Conservation (phyloP, 208 protist genomes). For the Acanthamoeba castellanii region DNA sequence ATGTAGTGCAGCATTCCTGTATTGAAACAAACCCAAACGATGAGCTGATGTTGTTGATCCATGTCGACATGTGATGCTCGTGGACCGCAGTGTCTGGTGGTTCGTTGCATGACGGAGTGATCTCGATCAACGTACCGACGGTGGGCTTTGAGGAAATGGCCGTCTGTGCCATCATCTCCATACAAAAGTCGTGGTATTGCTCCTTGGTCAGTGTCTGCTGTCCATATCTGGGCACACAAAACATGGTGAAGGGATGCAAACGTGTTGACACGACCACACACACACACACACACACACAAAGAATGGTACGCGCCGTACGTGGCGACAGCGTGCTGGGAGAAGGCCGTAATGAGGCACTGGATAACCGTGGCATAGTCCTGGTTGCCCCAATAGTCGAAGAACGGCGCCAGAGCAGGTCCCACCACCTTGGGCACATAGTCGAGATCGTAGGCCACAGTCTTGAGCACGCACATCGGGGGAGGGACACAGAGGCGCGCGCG, state of each 20-base stretch:
- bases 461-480: not conserved
- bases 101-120: not conserved
- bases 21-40: not conserved
- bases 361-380: slow-evolving; percentile 58
- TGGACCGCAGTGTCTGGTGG: not conserved
- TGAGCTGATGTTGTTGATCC: not conserved
- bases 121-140: not conserved
- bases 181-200: not conserved
- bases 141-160: slow-evolving; percentile 30
- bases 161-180: slow-evolving; percentile 47
- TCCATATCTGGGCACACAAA: not conserved
- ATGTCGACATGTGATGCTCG: not conserved
- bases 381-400: slow-evolving; percentile 21
- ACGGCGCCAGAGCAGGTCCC: slow-evolving; percentile 6
- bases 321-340: not conserved
- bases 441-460: not conserved
- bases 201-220: not conserved
- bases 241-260: not conserved
- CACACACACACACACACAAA: too few relatives aligned
- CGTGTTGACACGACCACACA: not conserved
- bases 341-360: slow-evolving; percentile 43
- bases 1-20: slow-evolving; percentile 52
- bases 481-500: not conserved
- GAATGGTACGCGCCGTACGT: not conserved
- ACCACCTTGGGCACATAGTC: slow-evolving; percentile 6